Evolutionary conservation across 2,329 filamentous ascomycete species (phyloP).

Genomic region (Cladosporium cucumerinum): DNA sequence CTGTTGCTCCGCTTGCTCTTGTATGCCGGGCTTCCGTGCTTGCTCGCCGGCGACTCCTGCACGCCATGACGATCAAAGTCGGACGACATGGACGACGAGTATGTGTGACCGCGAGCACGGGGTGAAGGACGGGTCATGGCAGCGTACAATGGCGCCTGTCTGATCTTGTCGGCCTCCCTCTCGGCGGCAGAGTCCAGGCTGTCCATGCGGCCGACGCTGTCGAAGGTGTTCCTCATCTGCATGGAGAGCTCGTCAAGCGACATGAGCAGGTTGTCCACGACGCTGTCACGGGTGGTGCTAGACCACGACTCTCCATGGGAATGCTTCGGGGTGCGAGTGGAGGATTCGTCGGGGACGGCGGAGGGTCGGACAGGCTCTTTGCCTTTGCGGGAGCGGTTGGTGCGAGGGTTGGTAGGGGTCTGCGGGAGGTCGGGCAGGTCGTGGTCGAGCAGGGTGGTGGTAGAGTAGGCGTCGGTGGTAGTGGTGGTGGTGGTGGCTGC

Average conservation of each 20-base stretch:
- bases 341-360: neutral
- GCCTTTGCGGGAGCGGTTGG: conserved; percentile 10
- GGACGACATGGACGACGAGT: conserved; percentile 58
- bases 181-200: conserved; percentile 22
- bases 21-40: conserved; percentile 23
- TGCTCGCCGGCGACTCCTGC: conserved; percentile 33
- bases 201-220: conserved; percentile 9
- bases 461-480: neutral
- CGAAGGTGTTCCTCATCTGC: conserved; percentile 16
- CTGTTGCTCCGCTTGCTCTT: conserved; percentile 71
- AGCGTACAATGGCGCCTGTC: conserved; percentile 27
- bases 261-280: conserved; percentile 92
- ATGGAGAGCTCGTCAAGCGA: conserved; percentile 78
- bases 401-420: conserved; percentile 8
- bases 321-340: conserved; percentile 36
- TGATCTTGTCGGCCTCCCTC: conserved; percentile 20
- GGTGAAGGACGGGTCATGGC: conserved; percentile 28
- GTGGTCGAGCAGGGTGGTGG: neutral
- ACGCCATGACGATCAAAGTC: conserved; percentile 46
- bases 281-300: conserved; percentile 77
- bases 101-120: conserved; percentile 56
- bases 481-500: neutral
- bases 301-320: conserved; percentile 85
- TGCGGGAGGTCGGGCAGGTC: conserved; percentile 1
- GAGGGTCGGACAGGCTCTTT: conserved; percentile 10